phyloP scores from a whole-genome alignment of 1,284 basidiomycete species.

The Leccinum laetum region DNA sequence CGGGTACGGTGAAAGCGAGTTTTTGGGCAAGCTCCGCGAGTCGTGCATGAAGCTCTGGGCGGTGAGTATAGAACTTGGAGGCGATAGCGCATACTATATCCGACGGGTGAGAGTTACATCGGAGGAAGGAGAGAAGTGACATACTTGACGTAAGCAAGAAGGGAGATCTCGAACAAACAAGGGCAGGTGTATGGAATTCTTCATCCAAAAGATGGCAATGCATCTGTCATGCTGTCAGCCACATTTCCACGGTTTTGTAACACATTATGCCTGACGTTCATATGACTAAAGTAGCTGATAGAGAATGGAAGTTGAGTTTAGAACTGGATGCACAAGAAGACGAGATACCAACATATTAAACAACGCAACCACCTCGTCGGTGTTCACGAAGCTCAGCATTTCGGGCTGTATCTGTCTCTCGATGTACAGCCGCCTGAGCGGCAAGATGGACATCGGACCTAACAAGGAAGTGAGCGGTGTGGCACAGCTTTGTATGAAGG shows the following conservation, averaged over 20 bases:
- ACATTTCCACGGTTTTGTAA: not conserved
- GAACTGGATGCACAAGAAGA: conserved; percentile 12
- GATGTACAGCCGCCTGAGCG: conserved; percentile 84
- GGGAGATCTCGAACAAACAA: conserved; percentile 90
- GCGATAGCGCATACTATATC: conserved; percentile 87
- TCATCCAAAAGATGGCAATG: conserved; percentile 77
- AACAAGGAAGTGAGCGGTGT: conserved; percentile 10
- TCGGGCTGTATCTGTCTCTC: conserved; percentile 90
- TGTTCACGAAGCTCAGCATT: conserved; percentile 82
- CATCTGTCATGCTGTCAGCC: conserved; percentile 46
- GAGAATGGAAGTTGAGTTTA: conserved; percentile 14
- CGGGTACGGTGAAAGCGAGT: conserved; percentile 88
- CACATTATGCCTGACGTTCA: conserved; percentile 55
- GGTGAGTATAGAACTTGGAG: conserved; percentile 84
- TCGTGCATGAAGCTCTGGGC: conserved; percentile 81
- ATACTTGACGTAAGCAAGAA: conserved; percentile 91
- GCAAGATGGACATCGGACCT: conserved; percentile 85
- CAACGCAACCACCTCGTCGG: conserved; percentile 85
- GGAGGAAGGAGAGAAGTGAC: conserved; percentile 32
- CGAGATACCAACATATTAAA: conserved; percentile 80
- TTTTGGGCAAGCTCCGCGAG: conserved; percentile 87
- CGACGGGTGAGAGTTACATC: conserved; percentile 4
- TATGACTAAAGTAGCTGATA: conserved; percentile 71
- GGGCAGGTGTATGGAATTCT: conserved; percentile 88
- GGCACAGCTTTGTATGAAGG: not conserved